phyloP scores from a whole-genome alignment of 148 eudicot genomes.

The Selenicereus undatus region DNA sequence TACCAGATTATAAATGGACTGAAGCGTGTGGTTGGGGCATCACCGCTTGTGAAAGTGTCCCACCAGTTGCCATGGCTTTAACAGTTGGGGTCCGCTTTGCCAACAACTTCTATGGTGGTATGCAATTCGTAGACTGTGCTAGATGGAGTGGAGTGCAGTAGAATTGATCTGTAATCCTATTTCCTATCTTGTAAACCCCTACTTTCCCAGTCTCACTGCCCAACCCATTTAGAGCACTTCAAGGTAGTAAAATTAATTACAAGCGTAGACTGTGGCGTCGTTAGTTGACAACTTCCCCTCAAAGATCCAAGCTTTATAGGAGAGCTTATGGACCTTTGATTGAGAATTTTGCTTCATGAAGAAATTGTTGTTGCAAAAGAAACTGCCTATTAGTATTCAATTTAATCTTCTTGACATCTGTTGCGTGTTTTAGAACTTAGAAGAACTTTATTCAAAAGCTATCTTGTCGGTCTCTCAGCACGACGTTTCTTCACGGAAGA shows the following conservation, averaged over 20 bases:
- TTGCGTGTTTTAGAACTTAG: too few species aligned
- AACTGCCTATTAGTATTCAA: background rate
- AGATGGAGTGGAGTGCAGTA: conserved; percentile 56
- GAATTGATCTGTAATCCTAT: background rate
- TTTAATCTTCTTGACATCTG: background rate
- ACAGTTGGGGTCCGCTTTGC: conserved; percentile 69
- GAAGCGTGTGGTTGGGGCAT: conserved; percentile 63
- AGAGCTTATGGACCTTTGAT: background rate
- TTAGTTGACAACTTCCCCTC: background rate
- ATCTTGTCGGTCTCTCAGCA: too few species aligned
- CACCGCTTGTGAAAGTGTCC: conserved; percentile 47
- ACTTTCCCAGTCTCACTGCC: background rate
- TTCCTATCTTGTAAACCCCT: background rate
- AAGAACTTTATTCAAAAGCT: too few species aligned
- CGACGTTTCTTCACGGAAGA: too few species aligned
- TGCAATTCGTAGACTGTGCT: conserved; percentile 69
- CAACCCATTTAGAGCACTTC: background rate
- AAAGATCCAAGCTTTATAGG: background rate
- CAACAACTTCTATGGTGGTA: conserved; percentile 59
- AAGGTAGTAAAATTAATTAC: background rate
- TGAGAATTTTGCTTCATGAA: background rate
- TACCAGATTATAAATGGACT: conserved; percentile 80
- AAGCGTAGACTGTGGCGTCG: background rate
- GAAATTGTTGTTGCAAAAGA: background rate
- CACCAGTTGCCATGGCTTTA: conserved; percentile 59